Evolutionary conservation across 805 yeast genomes (phyloP).

Genomic region (Candida ficus): DNA sequence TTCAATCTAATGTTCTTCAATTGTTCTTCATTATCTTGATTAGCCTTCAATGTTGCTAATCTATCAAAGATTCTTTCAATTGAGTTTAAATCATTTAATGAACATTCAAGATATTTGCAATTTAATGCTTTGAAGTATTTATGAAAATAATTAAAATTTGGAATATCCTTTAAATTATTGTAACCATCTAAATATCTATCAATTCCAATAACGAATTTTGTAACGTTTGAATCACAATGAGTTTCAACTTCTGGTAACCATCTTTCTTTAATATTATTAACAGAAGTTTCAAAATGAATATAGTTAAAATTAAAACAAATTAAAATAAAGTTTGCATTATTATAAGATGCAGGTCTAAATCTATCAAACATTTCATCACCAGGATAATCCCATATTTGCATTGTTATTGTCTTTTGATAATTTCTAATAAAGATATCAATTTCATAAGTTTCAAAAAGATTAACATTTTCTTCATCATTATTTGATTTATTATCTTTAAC

Average conservation of each 20-base stretch:
- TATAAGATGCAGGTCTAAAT: constrained; percentile 38
- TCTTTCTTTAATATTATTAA: constrained; percentile 32
- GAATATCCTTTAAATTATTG: constrained; percentile 27
- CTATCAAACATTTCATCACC: constrained; percentile 35
- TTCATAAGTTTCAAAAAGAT: constrained; percentile 21
- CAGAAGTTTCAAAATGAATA: constrained; percentile 29
- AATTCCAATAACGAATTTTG: constrained; percentile 33
- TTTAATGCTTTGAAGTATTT: constrained; percentile 28
- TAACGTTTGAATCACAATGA: constrained; percentile 32
- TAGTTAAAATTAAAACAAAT: constrained; percentile 34
- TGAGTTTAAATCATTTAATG: constrained; percentile 16
- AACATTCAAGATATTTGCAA: constrained; percentile 34
- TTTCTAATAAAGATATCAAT: constrained; percentile 13
- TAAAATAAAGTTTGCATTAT: constrained; percentile 32
- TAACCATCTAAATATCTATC: constrained; percentile 10
- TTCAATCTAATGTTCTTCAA: background rate
- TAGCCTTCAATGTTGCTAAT: constrained; percentile 12
- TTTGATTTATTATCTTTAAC: constrained; percentile 3
- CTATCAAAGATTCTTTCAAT: constrained; percentile 17
- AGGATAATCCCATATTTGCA: constrained; percentile 38
- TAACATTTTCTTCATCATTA: constrained; percentile 2
- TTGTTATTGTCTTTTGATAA: constrained; percentile 24
- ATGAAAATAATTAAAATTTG: constrained; percentile 24
- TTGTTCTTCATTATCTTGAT: background rate
- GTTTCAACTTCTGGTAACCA: constrained; percentile 39